A percentile compares a stretch with the other conserved stretches of the same genome.
phyloP scores from a whole-genome alignment of 2,329 filamentous ascomycete species.

The Xylaria sp. region DNA sequence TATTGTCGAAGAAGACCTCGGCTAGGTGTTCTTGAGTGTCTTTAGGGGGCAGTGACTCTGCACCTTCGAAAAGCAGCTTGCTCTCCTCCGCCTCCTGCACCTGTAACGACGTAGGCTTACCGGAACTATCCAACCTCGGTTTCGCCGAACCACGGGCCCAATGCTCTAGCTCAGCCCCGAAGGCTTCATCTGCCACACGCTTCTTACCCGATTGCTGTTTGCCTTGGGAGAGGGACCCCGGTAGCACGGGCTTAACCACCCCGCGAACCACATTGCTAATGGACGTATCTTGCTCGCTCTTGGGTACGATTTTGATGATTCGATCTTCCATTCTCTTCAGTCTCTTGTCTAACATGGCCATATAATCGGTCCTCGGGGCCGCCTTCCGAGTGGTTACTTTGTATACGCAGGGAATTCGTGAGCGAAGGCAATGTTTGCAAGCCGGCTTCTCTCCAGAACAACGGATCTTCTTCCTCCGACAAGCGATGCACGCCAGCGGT shows the following conservation, averaged over 20 bases:
- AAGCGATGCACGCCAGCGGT: slow-evolving; percentile 94
- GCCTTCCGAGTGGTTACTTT: slow-evolving; percentile 96
- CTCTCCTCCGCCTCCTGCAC: slow-evolving; percentile 77
- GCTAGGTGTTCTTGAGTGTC: slow-evolving; percentile 94
- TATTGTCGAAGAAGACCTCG: slow-evolving; percentile 93
- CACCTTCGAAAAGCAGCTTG: slow-evolving; percentile 82
- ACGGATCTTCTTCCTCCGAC: slow-evolving; percentile 95
- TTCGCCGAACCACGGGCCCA: slow-evolving; percentile 76
- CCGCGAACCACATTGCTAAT: slow-evolving; percentile 78
- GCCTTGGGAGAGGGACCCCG: slow-evolving; percentile 61
- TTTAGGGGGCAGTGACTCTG: slow-evolving; percentile 81
- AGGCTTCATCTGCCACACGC: slow-evolving; percentile 86
- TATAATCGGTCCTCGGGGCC: slow-evolving; percentile 94
- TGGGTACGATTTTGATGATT: slow-evolving; percentile 94
- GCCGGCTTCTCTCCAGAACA: slow-evolving; percentile 98
- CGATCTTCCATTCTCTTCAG: slow-evolving; percentile 97
- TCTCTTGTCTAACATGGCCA: slow-evolving; percentile 98
- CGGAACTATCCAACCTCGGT: slow-evolving; percentile 59
- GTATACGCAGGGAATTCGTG: slow-evolving; percentile 95
- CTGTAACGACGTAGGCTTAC: slow-evolving; percentile 64
- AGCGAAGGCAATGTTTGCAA: slow-evolving; percentile 94
- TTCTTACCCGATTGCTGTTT: slow-evolving; percentile 78
- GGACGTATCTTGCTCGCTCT: slow-evolving; percentile 77
- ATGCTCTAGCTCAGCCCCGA: slow-evolving; percentile 80
- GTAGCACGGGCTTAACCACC: slow-evolving; percentile 81